Evolutionary conservation across 345 rosid species (phyloP).

Genomic region (Isatis tinctoria): DNA sequence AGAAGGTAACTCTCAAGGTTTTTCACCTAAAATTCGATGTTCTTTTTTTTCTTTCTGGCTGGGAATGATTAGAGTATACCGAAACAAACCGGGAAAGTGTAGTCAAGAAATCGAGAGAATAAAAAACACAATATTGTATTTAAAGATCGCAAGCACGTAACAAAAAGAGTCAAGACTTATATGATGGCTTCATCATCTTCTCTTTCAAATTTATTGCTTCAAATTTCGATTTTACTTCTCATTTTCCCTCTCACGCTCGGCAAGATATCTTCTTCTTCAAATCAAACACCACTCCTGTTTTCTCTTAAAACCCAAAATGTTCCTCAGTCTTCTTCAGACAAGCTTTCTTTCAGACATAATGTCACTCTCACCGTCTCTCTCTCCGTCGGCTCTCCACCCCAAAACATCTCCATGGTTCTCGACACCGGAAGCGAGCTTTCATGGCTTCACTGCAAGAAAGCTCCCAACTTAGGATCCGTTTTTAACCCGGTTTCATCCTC

Average conservation of each 20-base stretch:
- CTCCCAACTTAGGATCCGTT: constrained; percentile 36
- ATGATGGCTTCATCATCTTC: constrained; percentile 26
- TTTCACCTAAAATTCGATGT: constrained; percentile 9
- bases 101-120: not conserved
- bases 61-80: constrained; percentile 1
- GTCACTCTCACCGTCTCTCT: constrained; percentile 65
- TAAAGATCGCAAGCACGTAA: constrained; percentile 28
- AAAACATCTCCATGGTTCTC: constrained; percentile 66
- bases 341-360: constrained; percentile 58
- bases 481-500: constrained; percentile 47
- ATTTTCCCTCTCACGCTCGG: constrained; percentile 25
- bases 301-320: constrained; percentile 49
- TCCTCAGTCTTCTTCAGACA: constrained; percentile 56
- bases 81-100: constrained; percentile 1
- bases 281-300: constrained; percentile 39
- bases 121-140: constrained; percentile 14
- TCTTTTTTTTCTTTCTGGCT: not conserved
- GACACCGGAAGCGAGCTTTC: constrained; percentile 88
- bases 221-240: constrained; percentile 25
- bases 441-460: constrained; percentile 70
- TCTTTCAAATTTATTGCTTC: constrained; percentile 21
- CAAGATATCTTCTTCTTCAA: constrained; percentile 26
- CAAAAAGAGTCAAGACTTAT: constrained; percentile 8
- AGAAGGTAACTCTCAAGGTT: not conserved
- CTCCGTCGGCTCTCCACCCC: constrained; percentile 64